Base-by-base conservation (phyloP, 1,139 yeast genomes). In the Arxiozyma slooffiae region DNA sequence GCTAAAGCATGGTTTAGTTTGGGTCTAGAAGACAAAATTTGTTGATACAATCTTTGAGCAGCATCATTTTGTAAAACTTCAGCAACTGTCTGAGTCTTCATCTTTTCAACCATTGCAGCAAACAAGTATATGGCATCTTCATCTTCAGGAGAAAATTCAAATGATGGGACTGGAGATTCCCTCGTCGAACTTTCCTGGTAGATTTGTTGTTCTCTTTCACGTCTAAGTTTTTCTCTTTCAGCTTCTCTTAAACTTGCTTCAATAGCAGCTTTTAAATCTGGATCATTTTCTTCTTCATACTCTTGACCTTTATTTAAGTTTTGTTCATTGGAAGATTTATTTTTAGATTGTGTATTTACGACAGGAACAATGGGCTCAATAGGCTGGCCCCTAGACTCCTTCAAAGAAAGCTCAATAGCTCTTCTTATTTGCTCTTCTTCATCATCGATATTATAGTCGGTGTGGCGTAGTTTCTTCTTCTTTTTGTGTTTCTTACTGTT, bases 241-340 rank as follows among this genome's bases (percentile, higher is more conserved):
- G 84, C 76, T 54, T 88, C 96, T 52, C 77, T 75, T 56, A 92
- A 74, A 67, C 96, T 86, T 1, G 96, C 97, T n/a, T 86, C 96
- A 54, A 92, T 89, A 0, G 97, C 98, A 1, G 94, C 95, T 64
- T 82, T 85, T 81, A 92, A 77, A 43, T 88, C 96, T 38, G 84
- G 94, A 58, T 92, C 97, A 34, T 85, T 87, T 8, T 84, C 94
- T 2, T 81, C 86, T 3, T 67, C 76, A 7, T 52, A n/a, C 8
- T 17, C 46, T 17, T 16, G 23, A n/a, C n/a, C 34, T n/a, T 23
- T 11, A 17, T 22, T 40, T 22, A 41, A 8, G 6, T 37, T 8
- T 38, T 24, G 20, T 36, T 30, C 21, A 26, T 18, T 9, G 22
- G 34, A 26, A 7, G 34, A 26, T 26, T 26, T 14, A 16, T 24